These are phyloP conservation scores for Xylariaceae sp. DNA, from an alignment of 2,329 filamentous ascomycete genomes.

Conservation along the genomic window DNA sequence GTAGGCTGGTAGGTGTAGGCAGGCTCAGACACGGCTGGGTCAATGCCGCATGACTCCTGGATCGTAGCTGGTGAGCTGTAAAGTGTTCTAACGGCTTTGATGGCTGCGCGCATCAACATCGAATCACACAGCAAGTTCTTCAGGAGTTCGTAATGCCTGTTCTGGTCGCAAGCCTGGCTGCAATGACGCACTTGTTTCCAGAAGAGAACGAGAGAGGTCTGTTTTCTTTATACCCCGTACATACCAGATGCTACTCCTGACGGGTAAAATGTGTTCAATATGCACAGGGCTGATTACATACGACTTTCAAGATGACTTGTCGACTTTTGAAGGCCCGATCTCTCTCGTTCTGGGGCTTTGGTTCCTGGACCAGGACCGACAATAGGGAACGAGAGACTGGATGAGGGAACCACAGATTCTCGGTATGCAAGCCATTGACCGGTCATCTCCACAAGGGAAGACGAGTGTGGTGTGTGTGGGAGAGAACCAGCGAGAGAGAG, in stretches of 20 bases:
- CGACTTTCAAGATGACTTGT: neutral
- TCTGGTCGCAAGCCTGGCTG: neutral
- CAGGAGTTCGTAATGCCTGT: neutral
- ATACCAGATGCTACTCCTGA: neutral
- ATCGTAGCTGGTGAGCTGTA: neutral
- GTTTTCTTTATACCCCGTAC: neutral
- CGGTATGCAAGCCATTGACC: constrained; percentile 19
- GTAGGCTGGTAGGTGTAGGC: no score
- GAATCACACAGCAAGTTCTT: neutral
- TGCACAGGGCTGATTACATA: constrained; percentile 13
- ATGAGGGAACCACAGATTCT: neutral
- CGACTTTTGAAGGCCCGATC: neutral
- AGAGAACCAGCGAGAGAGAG: no score
- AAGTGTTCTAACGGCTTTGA: neutral
- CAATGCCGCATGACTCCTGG: neutral
- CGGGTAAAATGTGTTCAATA: constrained; percentile 1
- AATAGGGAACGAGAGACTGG: neutral
- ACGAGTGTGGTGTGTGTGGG: neutral
- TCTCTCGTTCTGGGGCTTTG: neutral
- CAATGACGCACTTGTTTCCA: neutral
- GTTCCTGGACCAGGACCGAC: neutral
- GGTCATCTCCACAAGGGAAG: neutral
- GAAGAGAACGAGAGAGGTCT: neutral
- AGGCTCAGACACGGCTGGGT: neutral
- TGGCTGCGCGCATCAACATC: neutral